A percentile compares a stretch with the other conserved stretches of the same genome.
Evolutionary conservation across 73 alveolate genomes (phyloP).

Genomic region (Halteria grandinella): DNA sequence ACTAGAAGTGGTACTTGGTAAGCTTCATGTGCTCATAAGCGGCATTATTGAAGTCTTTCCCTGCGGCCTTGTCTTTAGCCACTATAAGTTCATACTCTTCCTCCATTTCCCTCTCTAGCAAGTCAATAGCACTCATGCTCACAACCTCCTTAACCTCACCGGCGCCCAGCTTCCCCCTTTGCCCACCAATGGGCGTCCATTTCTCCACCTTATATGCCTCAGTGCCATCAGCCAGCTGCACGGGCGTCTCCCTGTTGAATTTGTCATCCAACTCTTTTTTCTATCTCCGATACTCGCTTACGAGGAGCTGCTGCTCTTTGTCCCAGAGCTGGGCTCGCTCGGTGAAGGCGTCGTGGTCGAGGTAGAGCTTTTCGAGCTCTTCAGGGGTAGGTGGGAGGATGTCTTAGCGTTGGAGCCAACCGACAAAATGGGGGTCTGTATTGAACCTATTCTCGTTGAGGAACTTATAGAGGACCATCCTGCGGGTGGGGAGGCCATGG

Average conservation of each 20-base stretch:
- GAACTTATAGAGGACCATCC: slow-evolving; percentile 69
- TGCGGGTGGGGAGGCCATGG: slow-evolving; percentile 71
- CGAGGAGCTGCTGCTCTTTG: slow-evolving; percentile 34
- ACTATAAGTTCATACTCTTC: slow-evolving; percentile 19
- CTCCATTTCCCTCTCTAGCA: slow-evolving; percentile 3
- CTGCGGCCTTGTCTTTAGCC: slow-evolving; percentile 8
- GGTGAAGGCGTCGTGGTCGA: slow-evolving; percentile 57
- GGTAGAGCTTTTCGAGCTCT: slow-evolving; percentile 56
- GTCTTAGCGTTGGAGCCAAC: slow-evolving; percentile 60
- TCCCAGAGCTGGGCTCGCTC: slow-evolving; percentile 65
- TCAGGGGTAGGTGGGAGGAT: slow-evolving; percentile 69
- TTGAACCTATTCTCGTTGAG: slow-evolving; percentile 56
- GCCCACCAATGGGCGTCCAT: slow-evolving; percentile 17
- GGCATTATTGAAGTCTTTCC: slow-evolving; percentile 26
- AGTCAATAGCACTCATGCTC: slow-evolving; percentile 6
- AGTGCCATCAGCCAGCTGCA: slow-evolving; percentile 8
- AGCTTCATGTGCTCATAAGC: slow-evolving; percentile 29
- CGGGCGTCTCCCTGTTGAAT: slow-evolving; percentile 18
- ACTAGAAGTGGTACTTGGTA: slow-evolving; percentile 33
- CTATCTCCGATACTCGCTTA: slow-evolving; percentile 22
- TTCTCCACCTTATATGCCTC: slow-evolving; percentile 1
- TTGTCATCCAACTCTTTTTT: slow-evolving; percentile 30
- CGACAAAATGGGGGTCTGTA: slow-evolving; percentile 64
- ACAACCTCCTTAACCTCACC: neutral
- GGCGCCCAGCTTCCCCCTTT: neutral